Conservation (phyloP, 805 yeast genomes). For the Vanderwaltozyma verrucispora region DNA sequence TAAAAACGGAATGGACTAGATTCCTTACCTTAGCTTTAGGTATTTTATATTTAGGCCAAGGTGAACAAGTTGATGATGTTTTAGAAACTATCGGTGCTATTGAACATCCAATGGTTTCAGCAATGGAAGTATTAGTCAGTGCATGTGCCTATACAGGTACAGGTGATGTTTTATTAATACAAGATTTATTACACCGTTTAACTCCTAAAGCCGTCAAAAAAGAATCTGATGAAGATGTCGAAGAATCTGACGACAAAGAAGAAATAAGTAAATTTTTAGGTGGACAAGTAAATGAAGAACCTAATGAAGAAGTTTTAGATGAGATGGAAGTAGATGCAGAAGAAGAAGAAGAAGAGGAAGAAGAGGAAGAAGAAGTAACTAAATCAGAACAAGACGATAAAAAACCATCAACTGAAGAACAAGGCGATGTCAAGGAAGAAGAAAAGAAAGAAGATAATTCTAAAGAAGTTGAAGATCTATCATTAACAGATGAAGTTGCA, state of each 20-base stretch:
- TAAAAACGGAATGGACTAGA: slow-evolving; percentile 77
- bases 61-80: slow-evolving; percentile 89
- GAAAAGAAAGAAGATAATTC: slow-evolving; percentile 23
- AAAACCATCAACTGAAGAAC: slow-evolving; percentile 31
- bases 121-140: slow-evolving; percentile 79
- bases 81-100: slow-evolving; percentile 89
- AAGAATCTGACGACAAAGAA: slow-evolving; percentile 22
- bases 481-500: slow-evolving; percentile 37
- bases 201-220: slow-evolving; percentile 55
- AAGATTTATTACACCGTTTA: slow-evolving; percentile 79
- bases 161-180: slow-evolving; percentile 92
- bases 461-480: slow-evolving; percentile 23
- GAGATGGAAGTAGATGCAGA: slow-evolving; percentile 19
- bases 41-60: slow-evolving; percentile 82
- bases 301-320: slow-evolving; percentile 12
- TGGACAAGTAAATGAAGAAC: slow-evolving; percentile 22
- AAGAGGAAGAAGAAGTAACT: slow-evolving; percentile 11
- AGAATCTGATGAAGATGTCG: slow-evolving; percentile 43
- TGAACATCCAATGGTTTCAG: slow-evolving; percentile 86
- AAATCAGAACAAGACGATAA: slow-evolving; percentile 39
- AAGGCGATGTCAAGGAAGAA: slow-evolving; percentile 25
- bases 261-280: slow-evolving; percentile 27
- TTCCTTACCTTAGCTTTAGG: slow-evolving; percentile 91
- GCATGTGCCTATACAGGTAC: slow-evolving; percentile 96
- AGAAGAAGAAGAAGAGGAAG: slow-evolving; percentile 15